Evolutionary conservation across 164 flowering plant species (phyloP).

Genomic region (Vitis labrusca): DNA sequence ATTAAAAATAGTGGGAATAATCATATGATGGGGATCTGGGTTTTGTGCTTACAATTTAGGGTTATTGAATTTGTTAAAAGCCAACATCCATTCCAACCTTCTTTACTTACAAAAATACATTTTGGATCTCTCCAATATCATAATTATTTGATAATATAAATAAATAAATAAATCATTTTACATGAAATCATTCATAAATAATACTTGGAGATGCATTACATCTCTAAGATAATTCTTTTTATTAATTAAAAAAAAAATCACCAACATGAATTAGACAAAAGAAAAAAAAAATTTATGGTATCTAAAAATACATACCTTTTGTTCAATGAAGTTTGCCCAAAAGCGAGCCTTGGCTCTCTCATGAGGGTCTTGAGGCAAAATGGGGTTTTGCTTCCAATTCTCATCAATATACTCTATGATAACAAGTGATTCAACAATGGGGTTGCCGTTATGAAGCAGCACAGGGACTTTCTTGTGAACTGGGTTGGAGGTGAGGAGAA

Average conservation of each 20-base stretch:
- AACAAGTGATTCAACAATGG: slow-evolving; percentile 9
- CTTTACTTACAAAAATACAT: too few species aligned
- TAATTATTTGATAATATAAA: too few species aligned
- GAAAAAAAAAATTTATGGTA: too few species aligned
- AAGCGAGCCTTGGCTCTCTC: slow-evolving; percentile 7
- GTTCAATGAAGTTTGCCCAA: slow-evolving; percentile 3
- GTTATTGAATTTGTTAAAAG: too few species aligned
- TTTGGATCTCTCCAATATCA: too few species aligned
- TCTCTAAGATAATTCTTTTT: not conserved
- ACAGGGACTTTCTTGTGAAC: slow-evolving; percentile 12
- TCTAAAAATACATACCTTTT: not conserved
- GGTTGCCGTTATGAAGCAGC: slow-evolving; percentile 11
- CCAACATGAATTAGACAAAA: not conserved
- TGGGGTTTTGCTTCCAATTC: slow-evolving; percentile 5
- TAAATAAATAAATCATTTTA: not conserved
- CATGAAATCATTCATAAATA: too few species aligned
- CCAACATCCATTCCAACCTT: too few species aligned
- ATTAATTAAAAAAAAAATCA: not conserved
- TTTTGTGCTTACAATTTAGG: too few species aligned
- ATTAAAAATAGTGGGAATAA: too few species aligned
- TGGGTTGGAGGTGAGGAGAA: slow-evolving; percentile 10
- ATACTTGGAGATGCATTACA: not conserved
- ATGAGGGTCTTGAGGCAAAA: slow-evolving; percentile 3
- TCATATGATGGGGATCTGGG: too few species aligned
- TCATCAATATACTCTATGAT: slow-evolving; percentile 15